Base-by-base conservation (phyloP, 225 moss, liverwort and hornwort species). In the Physcomitrellopsis africana region DNA sequence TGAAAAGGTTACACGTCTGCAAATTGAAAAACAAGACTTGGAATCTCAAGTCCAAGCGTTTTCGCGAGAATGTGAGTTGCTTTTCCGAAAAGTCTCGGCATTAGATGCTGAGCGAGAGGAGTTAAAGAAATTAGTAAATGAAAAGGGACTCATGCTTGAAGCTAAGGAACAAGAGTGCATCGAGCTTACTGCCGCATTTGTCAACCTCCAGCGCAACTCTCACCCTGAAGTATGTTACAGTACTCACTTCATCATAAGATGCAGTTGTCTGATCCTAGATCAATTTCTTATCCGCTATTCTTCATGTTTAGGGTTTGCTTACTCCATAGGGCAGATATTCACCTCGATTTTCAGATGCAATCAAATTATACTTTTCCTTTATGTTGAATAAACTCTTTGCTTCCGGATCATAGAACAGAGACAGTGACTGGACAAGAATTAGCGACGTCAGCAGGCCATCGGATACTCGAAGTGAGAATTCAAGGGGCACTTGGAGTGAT, bases 101-200 rank as follows among this genome's bases (percentile, higher is more conserved):
- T 65, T 89, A 62, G 91, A 93, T 77, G 68, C 76, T 60, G 89
- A 93, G 76, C 57, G 86, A 76, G 81, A 77, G 26, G 79, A 84
- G 65, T 89, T 87, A 49, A 89, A 78, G 24, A 83, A 66, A 17
- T 60, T 66, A 18, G 79, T 81, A 4, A 72, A 79, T 56, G 82
- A 78, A 46, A 91, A 91, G 79, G 75, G 63, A 63, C 79, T 78
- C 37, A 67, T 84, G 26, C 67, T 93, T 55, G 83, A 89, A 51
- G 76, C 78, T 1, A 85, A 86, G 63, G 91, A 93, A 70, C 77
- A 73, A 65, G 85, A 87, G 51, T 89, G 89, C 65, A 82, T 77
- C 43, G 81, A 84, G 63, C 81, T 84, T 37, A 72, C 79, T 58
- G 68, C 77, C 42, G 80, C 80, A 44, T 60, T 90, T 53, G 85